These are phyloP conservation scores for Gloeopeniophorella convolvens DNA, from an alignment of 768 basidiomycete genomes.

Conservation along the genomic window DNA sequence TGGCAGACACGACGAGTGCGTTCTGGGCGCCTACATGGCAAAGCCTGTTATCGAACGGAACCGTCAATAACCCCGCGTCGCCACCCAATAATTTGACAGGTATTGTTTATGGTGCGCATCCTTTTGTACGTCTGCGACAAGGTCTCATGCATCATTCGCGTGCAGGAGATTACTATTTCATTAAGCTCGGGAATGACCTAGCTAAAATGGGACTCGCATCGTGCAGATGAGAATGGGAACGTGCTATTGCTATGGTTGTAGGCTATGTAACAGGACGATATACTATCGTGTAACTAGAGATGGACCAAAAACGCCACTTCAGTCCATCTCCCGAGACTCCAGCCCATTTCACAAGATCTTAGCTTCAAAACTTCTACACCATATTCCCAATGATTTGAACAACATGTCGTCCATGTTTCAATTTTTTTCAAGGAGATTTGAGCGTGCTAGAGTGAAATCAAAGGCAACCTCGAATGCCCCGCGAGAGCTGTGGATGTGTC, in stretches of 20 bases:
- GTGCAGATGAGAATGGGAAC: conserved; percentile 25
- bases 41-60: conserved; percentile 59
- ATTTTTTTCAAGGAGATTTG: too few species aligned
- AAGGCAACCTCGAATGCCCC: too few species aligned
- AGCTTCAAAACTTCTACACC: too few species aligned
- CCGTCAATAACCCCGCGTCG: conserved; percentile 47
- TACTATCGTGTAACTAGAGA: too few species aligned
- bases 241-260: not conserved
- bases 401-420: too few species aligned
- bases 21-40: conserved; percentile 54
- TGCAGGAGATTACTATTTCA: conserved; percentile 58
- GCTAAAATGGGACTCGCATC: conserved; percentile 37
- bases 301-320: too few species aligned
- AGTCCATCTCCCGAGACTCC: too few species aligned
- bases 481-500: too few species aligned
- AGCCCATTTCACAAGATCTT: too few species aligned
- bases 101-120: conserved; percentile 44
- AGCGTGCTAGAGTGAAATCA: too few species aligned
- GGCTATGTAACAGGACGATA: too few species aligned
- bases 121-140: not conserved
- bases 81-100: conserved; percentile 51
- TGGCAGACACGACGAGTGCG: conserved; percentile 8
- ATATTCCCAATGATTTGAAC: too few species aligned
- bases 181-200: conserved; percentile 49
- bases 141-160: not conserved